phyloP scores from a whole-genome alignment of 2,329 filamentous ascomycete species.

The Coniochaeta ligniaria region DNA sequence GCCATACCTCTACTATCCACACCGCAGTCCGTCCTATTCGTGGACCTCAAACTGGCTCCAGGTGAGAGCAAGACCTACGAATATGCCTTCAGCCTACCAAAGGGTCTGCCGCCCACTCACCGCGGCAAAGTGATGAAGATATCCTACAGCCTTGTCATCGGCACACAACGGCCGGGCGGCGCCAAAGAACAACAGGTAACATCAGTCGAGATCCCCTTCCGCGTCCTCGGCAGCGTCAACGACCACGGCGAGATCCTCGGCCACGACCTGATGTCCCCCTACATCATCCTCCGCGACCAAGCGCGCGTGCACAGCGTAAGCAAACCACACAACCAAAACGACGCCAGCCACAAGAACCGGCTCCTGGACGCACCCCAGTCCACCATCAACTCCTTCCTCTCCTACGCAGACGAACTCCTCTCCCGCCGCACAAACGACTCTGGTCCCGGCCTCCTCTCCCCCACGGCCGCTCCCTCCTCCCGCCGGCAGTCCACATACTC shows the following conservation, averaged over 20 bases:
- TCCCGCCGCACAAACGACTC: conserved; percentile 47
- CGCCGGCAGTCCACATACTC: conserved; percentile 42
- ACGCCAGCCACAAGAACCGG: conserved; percentile 14
- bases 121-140: conserved; percentile 93
- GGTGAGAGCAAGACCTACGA: conserved; percentile 85
- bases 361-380: conserved; percentile 21
- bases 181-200: conserved; percentile 75
- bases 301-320: conserved; percentile 57
- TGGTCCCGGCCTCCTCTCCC: conserved; percentile 60
- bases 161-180: conserved; percentile 78
- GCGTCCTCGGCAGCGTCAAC: conserved; percentile 89
- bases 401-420: conserved; percentile 71
- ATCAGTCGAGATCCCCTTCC: conserved; percentile 87
- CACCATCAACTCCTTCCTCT: conserved; percentile 60
- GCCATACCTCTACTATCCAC: conserved; percentile 89
- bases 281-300: conserved; percentile 80
- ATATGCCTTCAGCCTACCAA: conserved; percentile 79
- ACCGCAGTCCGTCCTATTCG: conserved; percentile 91
- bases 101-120: conserved; percentile 84
- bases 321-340: conserved; percentile 17
- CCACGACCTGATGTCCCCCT: conserved; percentile 91
- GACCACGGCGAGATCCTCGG: conserved; percentile 80
- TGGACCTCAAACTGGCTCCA: conserved; percentile 79
- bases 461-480: conserved; percentile 51
- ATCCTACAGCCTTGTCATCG: conserved; percentile 82